Conservation (phyloP, 192 early-diverging fungal genomes). For the Linnemannia zychae region DNA sequence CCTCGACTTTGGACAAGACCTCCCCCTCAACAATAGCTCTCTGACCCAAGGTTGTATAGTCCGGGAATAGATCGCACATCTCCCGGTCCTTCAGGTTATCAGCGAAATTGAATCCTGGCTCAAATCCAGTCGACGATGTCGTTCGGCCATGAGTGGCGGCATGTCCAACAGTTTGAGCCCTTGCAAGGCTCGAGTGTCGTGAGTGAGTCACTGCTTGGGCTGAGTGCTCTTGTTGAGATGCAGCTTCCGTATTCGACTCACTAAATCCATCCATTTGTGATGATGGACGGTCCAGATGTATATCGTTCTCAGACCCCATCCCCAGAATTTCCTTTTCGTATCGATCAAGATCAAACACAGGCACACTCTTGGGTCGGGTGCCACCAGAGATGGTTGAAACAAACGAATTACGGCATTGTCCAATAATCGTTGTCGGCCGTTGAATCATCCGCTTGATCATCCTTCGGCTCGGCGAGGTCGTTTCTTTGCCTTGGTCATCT, state of each 20-base stretch:
- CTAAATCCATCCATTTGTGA: too few species aligned
- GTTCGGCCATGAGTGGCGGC: not conserved
- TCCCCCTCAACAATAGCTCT: not conserved
- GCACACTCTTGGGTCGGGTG: constrained; percentile 32
- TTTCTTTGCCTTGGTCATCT: not conserved
- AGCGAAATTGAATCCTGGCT: not conserved
- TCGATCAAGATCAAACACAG: constrained; percentile 39
- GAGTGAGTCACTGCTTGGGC: not conserved
- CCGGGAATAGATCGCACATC: not conserved
- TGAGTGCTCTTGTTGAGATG: not conserved
- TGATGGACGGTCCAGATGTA: too few species aligned
- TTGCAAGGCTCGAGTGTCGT: not conserved
- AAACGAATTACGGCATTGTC: constrained; percentile 23
- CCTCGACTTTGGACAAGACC: not conserved
- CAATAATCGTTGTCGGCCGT: constrained; percentile 37
- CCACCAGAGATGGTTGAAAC: not conserved
- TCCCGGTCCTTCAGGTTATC: not conserved
- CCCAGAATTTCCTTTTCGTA: constrained; percentile 43
- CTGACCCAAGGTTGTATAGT: not conserved
- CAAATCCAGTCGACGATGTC: not conserved
- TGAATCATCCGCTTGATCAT: constrained; percentile 7
- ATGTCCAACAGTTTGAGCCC: not conserved
- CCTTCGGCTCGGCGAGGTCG: not conserved
- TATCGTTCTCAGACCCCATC: not conserved
- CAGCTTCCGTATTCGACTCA: not conserved